These are phyloP conservation scores for Lyophyllum atratum DNA, from an alignment of 768 basidiomycete species.

Conservation along the genomic window DNA sequence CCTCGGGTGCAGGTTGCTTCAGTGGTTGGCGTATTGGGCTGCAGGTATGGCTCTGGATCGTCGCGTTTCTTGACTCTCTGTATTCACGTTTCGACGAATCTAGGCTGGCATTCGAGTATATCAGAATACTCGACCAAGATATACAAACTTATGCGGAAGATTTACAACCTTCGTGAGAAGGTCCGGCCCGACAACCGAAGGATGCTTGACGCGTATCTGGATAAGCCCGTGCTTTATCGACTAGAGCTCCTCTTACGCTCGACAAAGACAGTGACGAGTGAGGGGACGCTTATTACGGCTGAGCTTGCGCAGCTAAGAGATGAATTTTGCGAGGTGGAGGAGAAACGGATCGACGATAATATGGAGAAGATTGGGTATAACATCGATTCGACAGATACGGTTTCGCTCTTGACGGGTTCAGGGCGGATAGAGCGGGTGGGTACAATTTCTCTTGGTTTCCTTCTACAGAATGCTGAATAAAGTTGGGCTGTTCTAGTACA, in stretches of 20 bases:
- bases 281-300: conserved; percentile 21
- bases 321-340: background rate
- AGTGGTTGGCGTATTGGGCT: conserved; percentile 43
- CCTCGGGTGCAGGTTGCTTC: conserved; percentile 24
- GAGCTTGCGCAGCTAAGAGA: background rate
- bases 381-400: conserved; percentile 35
- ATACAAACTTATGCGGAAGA: conserved; percentile 30
- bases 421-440: background rate
- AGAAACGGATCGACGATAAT: conserved; percentile 24
- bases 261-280: conserved; percentile 27
- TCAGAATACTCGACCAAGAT: conserved; percentile 34
- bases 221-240: conserved; percentile 31
- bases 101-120: conserved; percentile 38
- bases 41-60: conserved; percentile 20
- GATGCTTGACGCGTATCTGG: conserved; percentile 34
- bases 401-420: conserved; percentile 12
- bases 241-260: conserved; percentile 35
- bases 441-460: no score
- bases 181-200: conserved; percentile 32
- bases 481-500: background rate
- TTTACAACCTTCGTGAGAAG: conserved; percentile 29
- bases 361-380: conserved; percentile 32
- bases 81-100: background rate
- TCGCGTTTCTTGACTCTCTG: background rate
- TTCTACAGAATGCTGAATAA: no score